A percentile compares a stretch with the other conserved stretches of the same genome.
phyloP scores from a whole-genome alignment of 2,329 filamentous ascomycete genomes.

The Bipolaris victoriae region DNA sequence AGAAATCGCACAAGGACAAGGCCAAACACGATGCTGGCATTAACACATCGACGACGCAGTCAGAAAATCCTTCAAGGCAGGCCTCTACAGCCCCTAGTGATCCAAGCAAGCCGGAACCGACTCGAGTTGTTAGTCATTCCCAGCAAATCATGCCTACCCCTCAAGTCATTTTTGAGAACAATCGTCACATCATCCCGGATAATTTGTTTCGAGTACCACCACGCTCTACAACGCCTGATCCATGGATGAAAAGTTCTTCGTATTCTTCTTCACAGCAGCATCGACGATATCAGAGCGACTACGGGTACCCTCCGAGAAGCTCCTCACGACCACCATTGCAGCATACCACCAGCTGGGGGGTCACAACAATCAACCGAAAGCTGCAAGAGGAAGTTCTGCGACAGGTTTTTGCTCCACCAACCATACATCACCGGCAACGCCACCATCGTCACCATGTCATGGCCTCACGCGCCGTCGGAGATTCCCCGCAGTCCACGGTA shows the following conservation, averaged over 20 bases:
- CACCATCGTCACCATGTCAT: constrained; percentile 71
- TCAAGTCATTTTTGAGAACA: constrained; percentile 92
- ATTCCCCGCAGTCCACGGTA: constrained; percentile 33
- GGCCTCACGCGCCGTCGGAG: constrained; percentile 53
- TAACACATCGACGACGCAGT: constrained; percentile 23
- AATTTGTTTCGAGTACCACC: constrained; percentile 74
- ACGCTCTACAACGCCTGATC: constrained; percentile 48
- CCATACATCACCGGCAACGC: constrained; percentile 79
- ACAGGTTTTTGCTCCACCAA: constrained; percentile 85
- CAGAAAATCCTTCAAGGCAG: constrained; percentile 25
- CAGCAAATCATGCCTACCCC: constrained; percentile 76
- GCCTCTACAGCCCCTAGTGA: constrained; percentile 21
- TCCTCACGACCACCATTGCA: constrained; percentile 52
- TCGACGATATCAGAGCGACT: constrained; percentile 46
- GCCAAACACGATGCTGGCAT: constrained; percentile 28
- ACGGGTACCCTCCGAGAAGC: constrained; percentile 31
- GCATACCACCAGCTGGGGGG: constrained; percentile 74
- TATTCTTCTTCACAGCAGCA: constrained; percentile 43
- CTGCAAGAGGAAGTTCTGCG: constrained; percentile 90
- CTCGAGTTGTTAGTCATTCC: constrained; percentile 72
- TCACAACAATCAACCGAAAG: constrained; percentile 86
- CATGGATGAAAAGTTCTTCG: constrained; percentile 39
- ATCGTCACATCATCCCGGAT: constrained; percentile 88
- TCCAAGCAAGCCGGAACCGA: constrained; percentile 26
- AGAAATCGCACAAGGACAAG: constrained; percentile 51